Evolutionary conservation across 768 basidiomycete genomes (phyloP).

Genomic region (Rhodotorula kratochvilovae): DNA sequence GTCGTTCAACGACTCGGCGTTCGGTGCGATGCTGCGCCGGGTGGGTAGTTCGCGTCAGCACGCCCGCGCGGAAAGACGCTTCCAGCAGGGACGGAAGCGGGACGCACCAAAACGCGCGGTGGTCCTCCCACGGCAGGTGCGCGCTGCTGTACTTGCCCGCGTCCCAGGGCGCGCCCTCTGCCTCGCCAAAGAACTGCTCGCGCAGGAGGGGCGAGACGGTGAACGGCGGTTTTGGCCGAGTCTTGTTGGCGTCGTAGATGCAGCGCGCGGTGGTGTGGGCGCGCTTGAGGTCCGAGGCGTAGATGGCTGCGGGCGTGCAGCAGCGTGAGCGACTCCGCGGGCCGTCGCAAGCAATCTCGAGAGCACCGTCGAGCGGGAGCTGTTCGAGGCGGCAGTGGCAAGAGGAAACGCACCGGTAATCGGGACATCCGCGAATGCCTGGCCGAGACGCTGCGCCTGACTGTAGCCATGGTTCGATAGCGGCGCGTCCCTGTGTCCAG

Average conservation of each 20-base stretch:
- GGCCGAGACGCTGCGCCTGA: slow-evolving; percentile 36
- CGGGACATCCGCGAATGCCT: slow-evolving; percentile 36
- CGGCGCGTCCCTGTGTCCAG: slow-evolving; percentile 39
- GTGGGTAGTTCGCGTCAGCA: neutral
- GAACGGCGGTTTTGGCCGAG: slow-evolving; percentile 17
- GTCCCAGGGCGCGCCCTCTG: slow-evolving; percentile 44
- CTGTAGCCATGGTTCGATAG: slow-evolving; percentile 37
- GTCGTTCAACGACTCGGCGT: slow-evolving; percentile 50
- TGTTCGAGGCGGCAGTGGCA: too few relatives aligned
- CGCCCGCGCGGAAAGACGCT: too few relatives aligned
- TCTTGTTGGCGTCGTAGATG: slow-evolving; percentile 29
- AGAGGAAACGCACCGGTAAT: slow-evolving; percentile 36
- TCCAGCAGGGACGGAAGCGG: neutral
- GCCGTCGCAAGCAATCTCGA: too few relatives aligned
- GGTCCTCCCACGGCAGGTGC: slow-evolving; percentile 39
- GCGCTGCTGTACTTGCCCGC: slow-evolving; percentile 21
- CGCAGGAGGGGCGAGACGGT: slow-evolving; percentile 43
- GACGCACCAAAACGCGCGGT: slow-evolving; percentile 43
- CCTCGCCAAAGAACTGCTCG: slow-evolving; percentile 52
- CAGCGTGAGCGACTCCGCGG: too few relatives aligned
- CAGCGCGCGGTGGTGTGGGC: slow-evolving; percentile 48
- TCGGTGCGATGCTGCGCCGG: slow-evolving; percentile 39
- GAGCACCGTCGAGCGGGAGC: neutral
- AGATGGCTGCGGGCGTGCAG: slow-evolving; percentile 44
- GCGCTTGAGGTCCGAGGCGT: slow-evolving; percentile 48